Percentiles rank a stretch among this genome's conserved stretches.
These are phyloP conservation scores for Davidsoniella eucalypti DNA, from an alignment of 2,329 filamentous ascomycete species.

Conservation along the genomic window DNA sequence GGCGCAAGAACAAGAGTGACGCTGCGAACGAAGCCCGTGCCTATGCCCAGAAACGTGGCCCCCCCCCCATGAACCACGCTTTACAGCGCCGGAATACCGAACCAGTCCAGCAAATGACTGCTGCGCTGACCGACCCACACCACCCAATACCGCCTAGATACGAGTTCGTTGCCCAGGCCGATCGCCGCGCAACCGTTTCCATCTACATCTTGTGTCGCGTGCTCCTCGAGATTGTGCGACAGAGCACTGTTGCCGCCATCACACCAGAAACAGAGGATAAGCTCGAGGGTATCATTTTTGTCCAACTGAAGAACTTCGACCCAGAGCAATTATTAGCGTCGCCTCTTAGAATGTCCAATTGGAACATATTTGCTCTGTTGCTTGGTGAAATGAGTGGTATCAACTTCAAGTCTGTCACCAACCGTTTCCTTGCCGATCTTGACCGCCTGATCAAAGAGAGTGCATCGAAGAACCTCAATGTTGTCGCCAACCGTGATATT, in stretches of 20 bases:
- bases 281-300: slow-evolving; percentile 88
- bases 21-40: slow-evolving; percentile 53
- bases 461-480: slow-evolving; percentile 47
- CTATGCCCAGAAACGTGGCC: slow-evolving; percentile 28
- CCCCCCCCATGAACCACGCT: slow-evolving; percentile 21
- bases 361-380: slow-evolving; percentile 83
- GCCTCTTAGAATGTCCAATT: slow-evolving; percentile 78
- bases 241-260: slow-evolving; percentile 69
- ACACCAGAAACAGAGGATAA: slow-evolving; percentile 87
- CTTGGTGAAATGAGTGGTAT: slow-evolving; percentile 93
- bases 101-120: slow-evolving; percentile 27
- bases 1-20: slow-evolving; percentile 93
- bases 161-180: slow-evolving; percentile 60
- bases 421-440: slow-evolving; percentile 67
- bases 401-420: slow-evolving; percentile 71
- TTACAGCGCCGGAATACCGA: slow-evolving; percentile 61
- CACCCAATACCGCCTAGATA: slow-evolving; percentile 6
- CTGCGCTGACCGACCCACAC: slow-evolving; percentile 33
- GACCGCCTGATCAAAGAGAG: slow-evolving; percentile 63
- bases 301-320: slow-evolving; percentile 80
- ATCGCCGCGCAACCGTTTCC: slow-evolving; percentile 81
- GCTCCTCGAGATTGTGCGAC: slow-evolving; percentile 80
- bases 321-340: slow-evolving; percentile 64
- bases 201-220: slow-evolving; percentile 93
- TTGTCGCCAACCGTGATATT: slow-evolving; percentile 40